Percentiles rank a stretch among this genome's conserved stretches.
Evolutionary conservation across 2,329 filamentous ascomycete genomes (phyloP).

Genomic region (Pyrenochaeta sp.): DNA sequence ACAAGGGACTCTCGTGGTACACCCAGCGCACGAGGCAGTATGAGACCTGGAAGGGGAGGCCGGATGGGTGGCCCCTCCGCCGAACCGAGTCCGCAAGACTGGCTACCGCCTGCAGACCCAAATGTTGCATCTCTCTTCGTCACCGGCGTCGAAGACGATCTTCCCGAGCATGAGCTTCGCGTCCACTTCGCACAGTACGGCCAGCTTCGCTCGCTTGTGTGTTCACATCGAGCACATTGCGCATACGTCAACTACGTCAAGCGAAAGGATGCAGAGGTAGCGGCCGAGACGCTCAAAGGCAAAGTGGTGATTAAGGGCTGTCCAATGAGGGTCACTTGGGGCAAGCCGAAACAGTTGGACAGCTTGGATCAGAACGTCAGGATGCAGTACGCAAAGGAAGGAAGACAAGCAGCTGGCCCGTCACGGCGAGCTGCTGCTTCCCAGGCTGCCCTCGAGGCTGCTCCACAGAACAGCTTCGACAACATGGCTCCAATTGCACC

Average conservation of each 20-base stretch:
- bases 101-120: slow-evolving; percentile 80
- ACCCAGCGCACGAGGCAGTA: slow-evolving; percentile 44
- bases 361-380: slow-evolving; percentile 89
- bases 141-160: slow-evolving; percentile 93
- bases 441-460: slow-evolving; percentile 53
- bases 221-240: slow-evolving; percentile 96
- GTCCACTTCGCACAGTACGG: slow-evolving; percentile 90
- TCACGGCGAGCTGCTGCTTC: slow-evolving; percentile 37
- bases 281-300: slow-evolving; percentile 84
- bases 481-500: slow-evolving; percentile 68
- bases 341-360: slow-evolving; percentile 88
- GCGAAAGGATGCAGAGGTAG: slow-evolving; percentile 83
- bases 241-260: slow-evolving; percentile 95
- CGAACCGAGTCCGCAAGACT: slow-evolving; percentile 84
- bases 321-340: slow-evolving; percentile 90
- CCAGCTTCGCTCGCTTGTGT: slow-evolving; percentile 90
- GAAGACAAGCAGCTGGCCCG: slow-evolving; percentile 55
- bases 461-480: slow-evolving; percentile 54
- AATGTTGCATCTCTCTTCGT: slow-evolving; percentile 94
- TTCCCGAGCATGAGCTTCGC: slow-evolving; percentile 90
- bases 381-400: slow-evolving; percentile 81
- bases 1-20: slow-evolving; percentile 55
- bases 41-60: slow-evolving; percentile 53
- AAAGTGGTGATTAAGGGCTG: slow-evolving; percentile 90
- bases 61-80: slow-evolving; percentile 69